Evolutionary conservation across 768 basidiomycete species (phyloP), one percentile per base, ranked within the genome.

Genomic region (Gloeophyllum trabeum): DNA sequence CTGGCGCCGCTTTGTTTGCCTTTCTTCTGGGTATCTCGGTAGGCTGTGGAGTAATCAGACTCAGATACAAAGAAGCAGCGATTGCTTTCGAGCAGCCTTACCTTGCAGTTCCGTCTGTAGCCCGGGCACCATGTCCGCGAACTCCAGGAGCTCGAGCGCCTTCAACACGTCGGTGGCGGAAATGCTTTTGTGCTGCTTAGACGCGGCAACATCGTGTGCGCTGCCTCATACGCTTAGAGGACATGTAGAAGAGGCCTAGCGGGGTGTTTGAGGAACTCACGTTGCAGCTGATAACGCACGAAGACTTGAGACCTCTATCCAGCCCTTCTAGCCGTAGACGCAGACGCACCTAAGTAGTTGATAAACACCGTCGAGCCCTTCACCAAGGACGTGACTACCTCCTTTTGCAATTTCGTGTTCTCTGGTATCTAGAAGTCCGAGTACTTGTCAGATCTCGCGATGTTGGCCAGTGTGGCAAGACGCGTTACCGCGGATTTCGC

Each of bases 281-380:
- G 64, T 68, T 25, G 71, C 65, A 47, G 67, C 71, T 75, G 16
- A 10, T 16, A 32, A n/a, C n/a, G n/a, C n/a, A n/a, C n/a, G n/a
- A n/a, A n/a, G n/a, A n/a, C n/a, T n/a, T n/a, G n/a, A n/a, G n/a
- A n/a, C n/a, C n/a, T n/a, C n/a, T n/a, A n/a, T n/a, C n/a, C n/a
- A n/a, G n/a, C n/a, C n/a, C n/a, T n/a, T n/a, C n/a, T n/a, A n/a
- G n/a, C n/a, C n/a, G n/a, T n/a, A n/a, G n/a, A n/a, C n/a, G n/a
- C n/a, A 35, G 21, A 64, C 80, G 50, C 57, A 84, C 93, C 82
- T 5, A 98, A 67, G 52, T 92, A 94, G 58, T 86, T 93, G 50
- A 99, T 92, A 59, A 97, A 98, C 40, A 97, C 84, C 0, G 93
- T 93, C 3, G 92, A 89, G 23, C 83, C 82, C 56, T 92, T 92